Conservation (phyloP, 306 rosid genomes). For the Prunus mira region DNA sequence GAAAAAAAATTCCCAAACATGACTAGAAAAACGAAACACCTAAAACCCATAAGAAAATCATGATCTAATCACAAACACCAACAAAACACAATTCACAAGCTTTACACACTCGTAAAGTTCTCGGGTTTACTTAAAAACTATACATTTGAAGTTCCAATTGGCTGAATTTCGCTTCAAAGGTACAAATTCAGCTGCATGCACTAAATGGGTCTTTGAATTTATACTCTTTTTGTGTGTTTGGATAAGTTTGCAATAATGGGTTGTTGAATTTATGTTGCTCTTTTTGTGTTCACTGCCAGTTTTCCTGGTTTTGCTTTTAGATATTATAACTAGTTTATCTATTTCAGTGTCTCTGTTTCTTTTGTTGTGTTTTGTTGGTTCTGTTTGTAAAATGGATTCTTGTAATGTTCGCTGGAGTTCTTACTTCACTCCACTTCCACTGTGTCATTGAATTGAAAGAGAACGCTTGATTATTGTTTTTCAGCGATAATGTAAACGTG, state of each 20-base stretch:
- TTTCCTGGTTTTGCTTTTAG: conserved; percentile 6
- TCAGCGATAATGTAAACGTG: background rate
- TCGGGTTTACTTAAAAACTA: no score
- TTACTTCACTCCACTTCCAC: background rate
- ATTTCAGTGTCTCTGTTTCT: background rate
- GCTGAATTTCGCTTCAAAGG: no score
- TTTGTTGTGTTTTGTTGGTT: background rate
- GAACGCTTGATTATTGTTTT: background rate
- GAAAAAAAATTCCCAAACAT: no score
- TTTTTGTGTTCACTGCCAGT: conserved; percentile 2
- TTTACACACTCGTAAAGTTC: no score
- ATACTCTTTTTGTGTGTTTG: no score
- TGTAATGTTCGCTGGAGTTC: conserved; percentile 2
- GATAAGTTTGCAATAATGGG: conserved; percentile 7
- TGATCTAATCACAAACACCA: no score
- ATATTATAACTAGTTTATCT: background rate
- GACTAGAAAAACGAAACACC: no score
- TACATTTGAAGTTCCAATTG: no score
- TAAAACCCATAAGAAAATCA: no score
- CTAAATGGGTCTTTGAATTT: no score
- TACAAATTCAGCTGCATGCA: no score
- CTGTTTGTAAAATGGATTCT: conserved; percentile 1
- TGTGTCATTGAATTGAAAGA: background rate
- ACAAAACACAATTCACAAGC: no score
- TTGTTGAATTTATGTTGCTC: conserved; percentile 21